Evolutionary conservation across 768 basidiomycete genomes (phyloP).

Genomic region (Hygrophorus pudorinus): DNA sequence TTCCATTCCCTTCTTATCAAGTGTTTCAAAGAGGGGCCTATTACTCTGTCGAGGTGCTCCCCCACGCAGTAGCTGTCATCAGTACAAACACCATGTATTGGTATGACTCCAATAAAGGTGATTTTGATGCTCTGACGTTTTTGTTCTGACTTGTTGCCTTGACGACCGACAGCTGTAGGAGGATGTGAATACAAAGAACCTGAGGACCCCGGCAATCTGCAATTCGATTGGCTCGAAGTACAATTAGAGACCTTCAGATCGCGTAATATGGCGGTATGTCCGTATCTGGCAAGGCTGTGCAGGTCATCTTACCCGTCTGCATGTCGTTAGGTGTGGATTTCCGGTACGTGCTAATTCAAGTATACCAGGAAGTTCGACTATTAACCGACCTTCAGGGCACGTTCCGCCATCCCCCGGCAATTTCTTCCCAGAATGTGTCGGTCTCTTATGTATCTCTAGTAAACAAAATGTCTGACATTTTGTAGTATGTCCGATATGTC

Average conservation of each 20-base stretch:
- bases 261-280: conserved; percentile 62
- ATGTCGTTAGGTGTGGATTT: conserved; percentile 25
- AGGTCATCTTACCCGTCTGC: not conserved
- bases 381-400: conserved; percentile 40
- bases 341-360: conserved; percentile 21
- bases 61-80: conserved; percentile 65
- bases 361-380: too few relatives aligned
- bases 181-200: conserved; percentile 56
- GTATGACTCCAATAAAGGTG: conserved; percentile 83
- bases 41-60: conserved; percentile 71
- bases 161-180: conserved; percentile 47
- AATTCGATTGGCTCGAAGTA: conserved; percentile 87
- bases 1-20: conserved; percentile 70
- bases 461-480: conserved; percentile 4
- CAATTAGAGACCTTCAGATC: conserved; percentile 61
- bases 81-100: conserved; percentile 88
- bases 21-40: conserved; percentile 87
- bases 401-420: conserved; percentile 75
- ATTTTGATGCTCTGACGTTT: conserved; percentile 10
- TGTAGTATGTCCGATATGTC: conserved; percentile 53
- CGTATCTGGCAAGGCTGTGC: not conserved
- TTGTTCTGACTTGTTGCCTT: conserved; percentile 8
- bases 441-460: conserved; percentile 17
- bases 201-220: conserved; percentile 78
- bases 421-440: conserved; percentile 81